These are phyloP conservation scores for Calcarisporium arbuscula DNA, from an alignment of 2,329 filamentous ascomycete genomes.

Conservation along the genomic window DNA sequence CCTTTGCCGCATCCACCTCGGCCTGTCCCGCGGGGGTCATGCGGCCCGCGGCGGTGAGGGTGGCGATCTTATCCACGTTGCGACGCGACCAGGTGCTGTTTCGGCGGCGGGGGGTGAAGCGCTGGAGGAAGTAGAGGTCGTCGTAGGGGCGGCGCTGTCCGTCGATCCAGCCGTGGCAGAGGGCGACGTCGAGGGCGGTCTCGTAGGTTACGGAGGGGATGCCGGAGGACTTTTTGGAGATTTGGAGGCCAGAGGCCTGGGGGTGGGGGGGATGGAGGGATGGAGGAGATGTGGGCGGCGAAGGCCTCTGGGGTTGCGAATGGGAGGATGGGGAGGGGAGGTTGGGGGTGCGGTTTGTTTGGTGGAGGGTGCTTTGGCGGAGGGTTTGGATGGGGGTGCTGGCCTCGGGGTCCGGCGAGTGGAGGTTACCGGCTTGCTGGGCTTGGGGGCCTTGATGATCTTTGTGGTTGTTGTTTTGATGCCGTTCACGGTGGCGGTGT, in stretches of 20 bases:
- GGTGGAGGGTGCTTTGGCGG: too few species aligned
- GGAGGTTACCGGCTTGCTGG: too few species aligned
- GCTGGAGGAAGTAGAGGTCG: conserved; percentile 42
- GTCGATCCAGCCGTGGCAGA: conserved; percentile 60
- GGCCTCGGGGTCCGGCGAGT: too few species aligned
- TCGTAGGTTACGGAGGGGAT: conserved; percentile 39
- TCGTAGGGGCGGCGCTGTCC: conserved; percentile 42
- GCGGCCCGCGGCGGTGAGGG: conserved; percentile 35
- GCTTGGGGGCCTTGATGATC: too few species aligned
- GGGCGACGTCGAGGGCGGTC: conserved; percentile 48
- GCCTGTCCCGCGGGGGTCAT: conserved; percentile 42
- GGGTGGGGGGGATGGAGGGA: conserved; percentile 24
- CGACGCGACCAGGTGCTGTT: conserved; percentile 54
- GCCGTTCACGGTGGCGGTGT: too few species aligned
- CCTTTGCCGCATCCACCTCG: conserved; percentile 48
- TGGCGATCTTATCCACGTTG: conserved; percentile 47
- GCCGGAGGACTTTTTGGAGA: conserved; percentile 37
- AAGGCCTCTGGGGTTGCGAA: too few species aligned
- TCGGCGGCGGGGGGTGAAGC: conserved; percentile 51
- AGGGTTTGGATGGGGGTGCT: too few species aligned
- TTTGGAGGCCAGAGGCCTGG: conserved; percentile 41
- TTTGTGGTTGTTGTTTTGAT: too few species aligned
- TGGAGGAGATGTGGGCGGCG: conserved; percentile 29
- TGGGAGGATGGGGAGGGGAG: too few species aligned
- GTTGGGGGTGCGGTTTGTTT: too few species aligned